phyloP scores from a whole-genome alignment of 495 filamentous ascomycete genomes.

The Penicillium riverlandense region DNA sequence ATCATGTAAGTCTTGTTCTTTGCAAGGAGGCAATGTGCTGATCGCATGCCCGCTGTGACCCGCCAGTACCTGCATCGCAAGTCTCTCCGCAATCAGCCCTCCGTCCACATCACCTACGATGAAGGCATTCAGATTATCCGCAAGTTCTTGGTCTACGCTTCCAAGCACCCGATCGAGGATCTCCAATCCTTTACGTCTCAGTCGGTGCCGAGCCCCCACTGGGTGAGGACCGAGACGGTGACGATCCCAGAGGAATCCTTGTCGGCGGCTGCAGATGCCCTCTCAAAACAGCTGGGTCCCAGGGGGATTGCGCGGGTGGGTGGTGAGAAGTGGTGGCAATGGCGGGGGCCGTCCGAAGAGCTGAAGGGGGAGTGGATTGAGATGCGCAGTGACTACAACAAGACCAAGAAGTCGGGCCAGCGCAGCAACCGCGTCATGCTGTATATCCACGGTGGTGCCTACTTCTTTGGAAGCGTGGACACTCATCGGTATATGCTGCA shows the following conservation, averaged over 20 bases:
- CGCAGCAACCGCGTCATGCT: constrained; percentile 71
- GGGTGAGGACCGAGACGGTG: constrained; percentile 74
- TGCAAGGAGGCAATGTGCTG: constrained; percentile 2
- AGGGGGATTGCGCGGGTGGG: constrained; percentile 68
- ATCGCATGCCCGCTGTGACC: constrained; percentile 1
- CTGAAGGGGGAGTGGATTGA: constrained; percentile 91
- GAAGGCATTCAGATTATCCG: constrained; percentile 86
- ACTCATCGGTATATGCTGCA: constrained; percentile 96
- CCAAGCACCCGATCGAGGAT: constrained; percentile 85
- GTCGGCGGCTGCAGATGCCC: constrained; percentile 48
- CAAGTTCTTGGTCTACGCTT: constrained; percentile 73
- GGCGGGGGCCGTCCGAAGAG: constrained; percentile 57
- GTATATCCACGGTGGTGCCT: constrained; percentile 83
- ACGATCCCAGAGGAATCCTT: constrained; percentile 58
- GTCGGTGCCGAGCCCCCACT: constrained; percentile 82
- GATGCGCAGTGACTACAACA: constrained; percentile 75
- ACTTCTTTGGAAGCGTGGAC: constrained; percentile 87
- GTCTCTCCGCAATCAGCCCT: constrained; percentile 66
- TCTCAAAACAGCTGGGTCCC: constrained; percentile 67
- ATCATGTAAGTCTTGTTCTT: constrained; percentile 52
- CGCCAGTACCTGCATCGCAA: constrained; percentile 75
- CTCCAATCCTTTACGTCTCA: constrained; percentile 83
- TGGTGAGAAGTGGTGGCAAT: constrained; percentile 90
- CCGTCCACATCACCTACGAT: constrained; percentile 83
- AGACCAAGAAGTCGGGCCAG: constrained; percentile 53